phyloP scores from a whole-genome alignment of 768 basidiomycete species.

The Megacollybia marginata region DNA sequence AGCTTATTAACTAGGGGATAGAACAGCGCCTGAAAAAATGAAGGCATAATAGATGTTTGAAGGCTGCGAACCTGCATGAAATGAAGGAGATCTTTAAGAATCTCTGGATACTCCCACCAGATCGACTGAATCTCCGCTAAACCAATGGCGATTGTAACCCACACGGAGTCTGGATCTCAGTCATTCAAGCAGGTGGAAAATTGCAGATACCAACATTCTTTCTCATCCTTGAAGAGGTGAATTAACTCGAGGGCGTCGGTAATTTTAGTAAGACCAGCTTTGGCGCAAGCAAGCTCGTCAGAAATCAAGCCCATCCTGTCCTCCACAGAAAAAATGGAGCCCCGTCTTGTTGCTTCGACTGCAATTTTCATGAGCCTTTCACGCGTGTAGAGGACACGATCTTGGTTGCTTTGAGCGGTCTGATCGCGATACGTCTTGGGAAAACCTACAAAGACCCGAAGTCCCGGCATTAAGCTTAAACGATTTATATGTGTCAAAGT shows the following conservation, averaged over 20 bases:
- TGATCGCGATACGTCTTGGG: constrained; percentile 7
- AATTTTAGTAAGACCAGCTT: constrained; percentile 71
- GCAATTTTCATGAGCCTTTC: constrained; percentile 76
- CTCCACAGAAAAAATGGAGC: constrained; percentile 65
- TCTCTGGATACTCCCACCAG: constrained; percentile 78
- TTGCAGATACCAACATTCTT: constrained; percentile 49
- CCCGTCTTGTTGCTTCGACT: constrained; percentile 60
- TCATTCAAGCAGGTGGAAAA: neutral
- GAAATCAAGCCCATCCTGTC: constrained; percentile 87
- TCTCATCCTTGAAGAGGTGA: constrained; percentile 61
- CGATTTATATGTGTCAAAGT: constrained; percentile 64
- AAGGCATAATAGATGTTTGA: neutral
- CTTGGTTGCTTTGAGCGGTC: constrained; percentile 25
- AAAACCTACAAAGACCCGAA: constrained; percentile 72
- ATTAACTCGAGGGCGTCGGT: constrained; percentile 49
- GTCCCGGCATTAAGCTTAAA: constrained; percentile 93
- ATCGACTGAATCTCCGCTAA: constrained; percentile 48
- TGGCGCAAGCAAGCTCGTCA: constrained; percentile 74
- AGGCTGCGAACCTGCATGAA: constrained; percentile 48
- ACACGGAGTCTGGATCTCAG: constrained; percentile 59
- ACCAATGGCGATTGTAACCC: constrained; percentile 59
- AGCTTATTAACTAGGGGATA: constrained; percentile 70
- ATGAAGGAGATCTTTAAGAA: constrained; percentile 45
- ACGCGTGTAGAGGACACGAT: constrained; percentile 81
- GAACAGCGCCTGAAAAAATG: constrained; percentile 47